A percentile compares a stretch with the other conserved stretches of the same genome.
phyloP scores from a whole-genome alignment of 2,329 filamentous ascomycete genomes.

The Colletotrichum camelliae region DNA sequence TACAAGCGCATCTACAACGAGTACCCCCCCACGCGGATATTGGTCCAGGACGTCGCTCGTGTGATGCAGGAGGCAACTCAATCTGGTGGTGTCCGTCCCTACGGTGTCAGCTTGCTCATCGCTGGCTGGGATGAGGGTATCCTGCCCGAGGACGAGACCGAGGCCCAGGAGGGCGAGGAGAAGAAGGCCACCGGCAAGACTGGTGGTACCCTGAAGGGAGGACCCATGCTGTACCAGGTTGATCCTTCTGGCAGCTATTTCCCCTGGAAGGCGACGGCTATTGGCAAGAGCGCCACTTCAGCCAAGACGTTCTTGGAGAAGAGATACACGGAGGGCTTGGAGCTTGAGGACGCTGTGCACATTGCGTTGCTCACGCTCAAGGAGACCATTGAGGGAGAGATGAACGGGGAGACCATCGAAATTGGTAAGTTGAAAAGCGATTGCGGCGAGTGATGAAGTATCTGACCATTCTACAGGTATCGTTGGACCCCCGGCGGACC shows the following conservation, averaged over 20 bases:
- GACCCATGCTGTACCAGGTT: slow-evolving; percentile 97
- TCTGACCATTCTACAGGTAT: slow-evolving; percentile 67
- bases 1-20: slow-evolving; percentile 99
- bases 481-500: slow-evolving; percentile 91
- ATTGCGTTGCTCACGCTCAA: slow-evolving; percentile 97
- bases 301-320: slow-evolving; percentile 99
- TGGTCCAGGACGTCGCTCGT: slow-evolving; percentile 96
- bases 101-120: slow-evolving; percentile 93
- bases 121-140: slow-evolving; percentile 98
- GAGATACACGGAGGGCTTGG: slow-evolving; percentile 95
- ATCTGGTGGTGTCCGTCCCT: slow-evolving; percentile 94
- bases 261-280: slow-evolving; percentile 98
- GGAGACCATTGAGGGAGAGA: slow-evolving; percentile 99
- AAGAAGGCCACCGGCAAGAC: slow-evolving; percentile 85
- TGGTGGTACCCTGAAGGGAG: slow-evolving; percentile 92
- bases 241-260: slow-evolving; percentile 99
- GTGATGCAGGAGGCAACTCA: slow-evolving; percentile 99
- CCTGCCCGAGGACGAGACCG: slow-evolving; percentile 77
- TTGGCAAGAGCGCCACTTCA: slow-evolving; percentile 97
- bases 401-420: slow-evolving; percentile 98
- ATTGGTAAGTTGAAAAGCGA: slow-evolving; percentile 71
- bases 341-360: slow-evolving; percentile 97
- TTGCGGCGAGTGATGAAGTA: not conserved
- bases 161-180: slow-evolving; percentile 63
- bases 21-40: slow-evolving; percentile 98